These are phyloP conservation scores for Crithidia acanthocephali DNA, from an alignment of 208 protist species.

Conservation along the genomic window DNA sequence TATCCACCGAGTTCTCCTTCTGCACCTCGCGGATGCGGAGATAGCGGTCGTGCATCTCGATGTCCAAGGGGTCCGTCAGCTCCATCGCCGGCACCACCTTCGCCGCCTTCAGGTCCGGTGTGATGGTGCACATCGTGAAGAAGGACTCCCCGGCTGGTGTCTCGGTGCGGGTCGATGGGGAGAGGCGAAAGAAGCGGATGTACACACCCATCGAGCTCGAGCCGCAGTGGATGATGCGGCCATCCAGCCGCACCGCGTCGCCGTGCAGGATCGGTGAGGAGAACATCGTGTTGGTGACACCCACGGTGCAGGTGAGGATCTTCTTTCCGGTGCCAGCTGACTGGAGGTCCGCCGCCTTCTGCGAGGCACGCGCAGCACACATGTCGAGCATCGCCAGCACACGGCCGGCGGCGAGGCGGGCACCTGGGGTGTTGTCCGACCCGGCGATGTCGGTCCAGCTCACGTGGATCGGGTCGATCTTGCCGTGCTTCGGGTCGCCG, in stretches of 20 bases:
- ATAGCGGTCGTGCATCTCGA: conserved; percentile 72
- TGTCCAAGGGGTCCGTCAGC: conserved; percentile 68
- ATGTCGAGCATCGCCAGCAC: conserved; percentile 89
- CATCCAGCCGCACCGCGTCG: conserved; percentile 82
- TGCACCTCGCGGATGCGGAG: conserved; percentile 46
- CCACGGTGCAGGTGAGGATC: conserved; percentile 78
- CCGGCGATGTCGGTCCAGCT: conserved; percentile 86
- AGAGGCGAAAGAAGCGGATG: conserved; percentile 77
- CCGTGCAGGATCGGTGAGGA: conserved; percentile 83
- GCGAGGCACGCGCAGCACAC: conserved; percentile 74
- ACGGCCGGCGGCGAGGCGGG: conserved; percentile 77
- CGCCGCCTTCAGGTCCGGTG: conserved; percentile 66
- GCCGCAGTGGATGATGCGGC: conserved; percentile 78
- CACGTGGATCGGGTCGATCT: conserved; percentile 51
- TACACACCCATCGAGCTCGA: conserved; percentile 84
- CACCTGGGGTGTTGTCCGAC: conserved; percentile 38
- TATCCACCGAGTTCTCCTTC: conserved; percentile 39
- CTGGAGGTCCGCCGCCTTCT: conserved; percentile 40
- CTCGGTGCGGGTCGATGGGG: conserved; percentile 64
- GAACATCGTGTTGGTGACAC: conserved; percentile 86
- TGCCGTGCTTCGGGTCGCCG: conserved; percentile 65
- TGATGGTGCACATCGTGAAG: conserved; percentile 92
- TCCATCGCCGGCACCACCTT: conserved; percentile 85
- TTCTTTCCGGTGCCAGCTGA: conserved; percentile 19
- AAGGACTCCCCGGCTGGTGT: conserved; percentile 78